A percentile compares a stretch with the other conserved stretches of the same genome.
These are phyloP conservation scores for Fusarium staphyleae DNA, from an alignment of 2,329 filamentous ascomycete species.

Conservation along the genomic window DNA sequence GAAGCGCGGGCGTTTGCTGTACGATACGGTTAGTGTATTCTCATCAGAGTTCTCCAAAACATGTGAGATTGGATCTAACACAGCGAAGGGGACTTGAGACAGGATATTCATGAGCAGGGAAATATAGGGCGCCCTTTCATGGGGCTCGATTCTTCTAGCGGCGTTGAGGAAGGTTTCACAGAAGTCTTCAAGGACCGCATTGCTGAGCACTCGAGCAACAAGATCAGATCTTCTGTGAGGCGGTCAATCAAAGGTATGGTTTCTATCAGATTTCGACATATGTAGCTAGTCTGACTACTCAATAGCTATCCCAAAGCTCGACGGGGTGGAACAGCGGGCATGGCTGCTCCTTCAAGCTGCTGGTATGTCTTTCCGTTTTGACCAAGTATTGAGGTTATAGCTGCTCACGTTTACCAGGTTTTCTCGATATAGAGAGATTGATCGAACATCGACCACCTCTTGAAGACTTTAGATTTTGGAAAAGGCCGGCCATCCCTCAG, in stretches of 20 bases:
- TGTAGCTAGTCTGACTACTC: not conserved
- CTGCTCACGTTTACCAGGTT: conserved; percentile 7
- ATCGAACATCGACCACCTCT: conserved; percentile 32
- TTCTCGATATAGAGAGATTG: conserved; percentile 34
- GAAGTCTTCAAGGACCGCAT: conserved; percentile 13
- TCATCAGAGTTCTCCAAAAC: not conserved
- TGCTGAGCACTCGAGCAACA: conserved; percentile 19
- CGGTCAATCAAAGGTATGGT: conserved; percentile 17
- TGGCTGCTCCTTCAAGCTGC: conserved; percentile 31
- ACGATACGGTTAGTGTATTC: conserved; percentile 23
- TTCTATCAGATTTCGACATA: not conserved
- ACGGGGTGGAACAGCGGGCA: conserved; percentile 25
- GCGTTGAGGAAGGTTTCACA: too few relatives aligned
- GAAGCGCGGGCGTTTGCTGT: conserved; percentile 32
- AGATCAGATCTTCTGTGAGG: conserved; percentile 27
- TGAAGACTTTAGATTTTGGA: conserved; percentile 29
- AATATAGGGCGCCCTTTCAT: not conserved
- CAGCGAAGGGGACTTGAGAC: conserved; percentile 19
- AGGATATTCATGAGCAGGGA: not conserved
- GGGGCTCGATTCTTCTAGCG: too few relatives aligned
- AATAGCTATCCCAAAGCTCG: conserved; percentile 15
- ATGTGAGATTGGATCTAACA: not conserved
- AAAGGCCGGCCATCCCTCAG: conserved; percentile 33
- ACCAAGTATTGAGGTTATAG: not conserved
- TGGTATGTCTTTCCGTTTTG: conserved; percentile 1